phyloP scores from a whole-genome alignment of 352 stramenopile species.

The Globisporangium perplexum region DNA sequence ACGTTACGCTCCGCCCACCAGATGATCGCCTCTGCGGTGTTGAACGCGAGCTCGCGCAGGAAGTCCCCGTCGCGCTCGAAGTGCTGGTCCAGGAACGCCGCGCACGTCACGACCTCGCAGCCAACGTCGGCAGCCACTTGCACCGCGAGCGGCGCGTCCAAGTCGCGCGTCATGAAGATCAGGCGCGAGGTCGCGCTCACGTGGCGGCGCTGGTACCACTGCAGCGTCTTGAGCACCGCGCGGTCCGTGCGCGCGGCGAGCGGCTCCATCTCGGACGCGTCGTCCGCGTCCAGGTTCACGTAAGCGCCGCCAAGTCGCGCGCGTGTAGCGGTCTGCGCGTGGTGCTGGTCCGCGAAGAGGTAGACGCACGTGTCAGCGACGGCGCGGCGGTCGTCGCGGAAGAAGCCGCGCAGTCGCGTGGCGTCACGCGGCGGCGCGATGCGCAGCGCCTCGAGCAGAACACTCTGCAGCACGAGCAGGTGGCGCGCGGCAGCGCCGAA shows the following conservation, averaged over 20 bases:
- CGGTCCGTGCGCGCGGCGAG: conserved; percentile 30
- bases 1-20: conserved; percentile 35
- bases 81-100: conserved; percentile 36
- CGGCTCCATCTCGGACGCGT: conserved; percentile 26
- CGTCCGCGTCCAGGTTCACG: conserved; percentile 14
- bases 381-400: conserved; percentile 48
- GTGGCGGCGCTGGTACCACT: conserved; percentile 55
- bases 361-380: conserved; percentile 39
- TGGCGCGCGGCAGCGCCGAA: conserved; percentile 33
- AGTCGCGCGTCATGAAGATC: conserved; percentile 55
- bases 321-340: conserved; percentile 49
- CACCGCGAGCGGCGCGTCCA: conserved; percentile 32
- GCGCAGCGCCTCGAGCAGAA: conserved; percentile 51
- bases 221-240: conserved; percentile 50
- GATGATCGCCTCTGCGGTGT: conserved; percentile 48
- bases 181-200: conserved; percentile 26
- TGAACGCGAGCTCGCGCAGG: conserved; percentile 48
- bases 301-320: conserved; percentile 13
- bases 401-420: conserved; percentile 59
- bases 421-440: conserved; percentile 63
- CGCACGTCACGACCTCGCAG: conserved; percentile 57
- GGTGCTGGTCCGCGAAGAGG: conserved; percentile 71
- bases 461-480: conserved; percentile 70
- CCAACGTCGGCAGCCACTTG: conserved; percentile 24
- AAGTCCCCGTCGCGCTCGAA: conserved; percentile 32